Evolutionary conservation across 768 basidiomycete species (phyloP).

Genomic region (Russula emetica): DNA sequence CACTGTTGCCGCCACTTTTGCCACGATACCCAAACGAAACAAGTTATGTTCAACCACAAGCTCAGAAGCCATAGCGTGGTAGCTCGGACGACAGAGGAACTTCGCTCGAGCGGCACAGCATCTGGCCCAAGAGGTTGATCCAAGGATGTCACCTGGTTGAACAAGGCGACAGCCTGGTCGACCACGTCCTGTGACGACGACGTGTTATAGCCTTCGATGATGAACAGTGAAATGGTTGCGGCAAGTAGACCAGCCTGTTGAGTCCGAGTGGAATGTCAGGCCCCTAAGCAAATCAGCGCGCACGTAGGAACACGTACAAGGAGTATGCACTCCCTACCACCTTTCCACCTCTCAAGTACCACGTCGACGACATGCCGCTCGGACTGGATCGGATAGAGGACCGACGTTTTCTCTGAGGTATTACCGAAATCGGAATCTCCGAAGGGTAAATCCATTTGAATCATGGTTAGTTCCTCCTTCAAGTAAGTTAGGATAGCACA

Average conservation of each 20-base stretch:
- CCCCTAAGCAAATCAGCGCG: too few species aligned
- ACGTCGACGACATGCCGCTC: neutral
- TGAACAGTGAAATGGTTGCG: neutral
- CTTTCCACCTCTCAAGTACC: neutral
- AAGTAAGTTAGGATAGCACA: neutral
- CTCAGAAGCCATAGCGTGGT: neutral
- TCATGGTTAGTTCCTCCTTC: too few species aligned
- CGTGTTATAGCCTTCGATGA: neutral
- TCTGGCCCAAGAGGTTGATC: neutral
- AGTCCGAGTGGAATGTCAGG: neutral
- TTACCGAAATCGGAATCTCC: neutral
- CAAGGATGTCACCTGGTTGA: neutral
- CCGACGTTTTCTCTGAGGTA: neutral
- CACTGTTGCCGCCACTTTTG: neutral
- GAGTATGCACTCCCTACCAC: neutral
- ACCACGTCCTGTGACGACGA: neutral
- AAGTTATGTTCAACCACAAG: neutral
- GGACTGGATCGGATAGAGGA: neutral
- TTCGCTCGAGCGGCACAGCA: neutral
- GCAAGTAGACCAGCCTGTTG: neutral
- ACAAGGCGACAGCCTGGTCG: slow-evolving; percentile 3
- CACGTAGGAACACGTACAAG: neutral
- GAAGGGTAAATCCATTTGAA: neutral
- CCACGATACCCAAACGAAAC: neutral
- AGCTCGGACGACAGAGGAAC: neutral